A percentile compares a stretch with the other conserved stretches of the same genome.
phyloP scores from a whole-genome alignment of 75 land plant species.

The Selaginella moellendorffii region DNA sequence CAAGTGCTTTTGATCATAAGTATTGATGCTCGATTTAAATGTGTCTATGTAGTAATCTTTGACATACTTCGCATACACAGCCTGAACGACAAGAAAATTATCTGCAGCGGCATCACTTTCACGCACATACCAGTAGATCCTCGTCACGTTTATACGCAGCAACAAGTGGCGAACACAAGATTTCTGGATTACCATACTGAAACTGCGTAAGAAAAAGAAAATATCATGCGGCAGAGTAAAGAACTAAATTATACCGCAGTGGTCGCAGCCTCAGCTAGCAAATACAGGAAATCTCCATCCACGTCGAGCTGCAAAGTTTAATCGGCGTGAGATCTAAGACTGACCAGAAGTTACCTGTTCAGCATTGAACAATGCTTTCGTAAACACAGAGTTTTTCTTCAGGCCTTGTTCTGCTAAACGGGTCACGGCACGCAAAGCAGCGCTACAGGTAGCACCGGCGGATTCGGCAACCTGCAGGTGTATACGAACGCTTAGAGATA shows the following conservation, averaged over 20 bases:
- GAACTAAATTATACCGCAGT: constrained; percentile 34
- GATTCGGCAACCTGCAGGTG: constrained; percentile 71
- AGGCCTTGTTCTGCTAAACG: constrained; percentile 60
- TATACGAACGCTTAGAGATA: background rate
- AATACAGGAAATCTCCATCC: constrained; percentile 85
- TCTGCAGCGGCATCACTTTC: no score
- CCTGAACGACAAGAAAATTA: constrained; percentile 34
- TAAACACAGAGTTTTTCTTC: constrained; percentile 27
- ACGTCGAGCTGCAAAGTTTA: constrained; percentile 36
- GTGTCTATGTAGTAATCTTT: constrained; percentile 40
- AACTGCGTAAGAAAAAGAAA: constrained; percentile 36
- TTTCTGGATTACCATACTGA: constrained; percentile 97
- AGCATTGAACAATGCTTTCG: constrained; percentile 70
- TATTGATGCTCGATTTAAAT: constrained; percentile 37
- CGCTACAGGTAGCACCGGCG: constrained; percentile 80
- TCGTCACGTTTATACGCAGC: constrained; percentile 44
- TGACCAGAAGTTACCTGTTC: constrained; percentile 34
- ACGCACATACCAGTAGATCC: constrained; percentile 66
- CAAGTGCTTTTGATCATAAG: constrained; percentile 60
- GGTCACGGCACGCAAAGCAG: constrained; percentile 65
- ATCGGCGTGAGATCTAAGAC: no score
- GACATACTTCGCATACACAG: constrained; percentile 71
- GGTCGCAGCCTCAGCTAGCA: constrained; percentile 94
- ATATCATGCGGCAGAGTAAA: background rate
- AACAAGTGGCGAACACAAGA: constrained; percentile 63